A percentile compares a stretch with the other conserved stretches of the same genome.
phyloP scores from a whole-genome alignment of 1,284 basidiomycete species.

The Ceratobasidium sp. region DNA sequence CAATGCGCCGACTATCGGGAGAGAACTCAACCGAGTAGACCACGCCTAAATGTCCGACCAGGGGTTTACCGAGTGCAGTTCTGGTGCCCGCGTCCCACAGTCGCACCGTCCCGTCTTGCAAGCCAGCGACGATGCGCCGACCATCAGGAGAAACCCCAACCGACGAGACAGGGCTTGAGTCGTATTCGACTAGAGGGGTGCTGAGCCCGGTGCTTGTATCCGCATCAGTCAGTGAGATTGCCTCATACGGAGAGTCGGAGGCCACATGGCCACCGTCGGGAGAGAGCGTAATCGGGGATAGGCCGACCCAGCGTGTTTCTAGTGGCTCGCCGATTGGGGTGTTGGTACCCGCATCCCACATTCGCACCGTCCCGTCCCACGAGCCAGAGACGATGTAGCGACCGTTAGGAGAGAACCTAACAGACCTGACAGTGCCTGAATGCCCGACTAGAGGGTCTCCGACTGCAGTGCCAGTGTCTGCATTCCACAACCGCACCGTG shows the following conservation, averaged over 20 bases:
- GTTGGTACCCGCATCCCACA: constrained; percentile 22
- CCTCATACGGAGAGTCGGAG: no score
- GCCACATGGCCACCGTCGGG: no score
- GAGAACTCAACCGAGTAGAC: constrained; percentile 48
- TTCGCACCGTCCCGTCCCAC: constrained; percentile 6
- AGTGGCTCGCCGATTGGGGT: no score
- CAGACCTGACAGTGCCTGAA: not conserved
- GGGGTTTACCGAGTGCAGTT: not conserved
- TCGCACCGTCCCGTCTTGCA: constrained; percentile 27
- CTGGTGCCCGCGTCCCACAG: constrained; percentile 28
- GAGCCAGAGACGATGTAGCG: constrained; percentile 21
- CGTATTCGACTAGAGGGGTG: constrained; percentile 11
- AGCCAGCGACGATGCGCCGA: constrained; percentile 18
- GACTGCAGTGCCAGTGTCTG: constrained; percentile 4
- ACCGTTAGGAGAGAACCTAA: constrained; percentile 37
- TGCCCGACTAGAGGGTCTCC: not conserved
- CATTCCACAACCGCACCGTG: constrained; percentile 21
- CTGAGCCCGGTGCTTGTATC: no score
- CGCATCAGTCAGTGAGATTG: no score
- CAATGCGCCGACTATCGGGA: constrained; percentile 50
- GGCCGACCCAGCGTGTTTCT: no score
- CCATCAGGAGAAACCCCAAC: constrained; percentile 37
- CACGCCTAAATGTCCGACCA: constrained; percentile 27
- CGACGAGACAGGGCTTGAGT: not conserved
- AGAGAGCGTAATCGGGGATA: no score